phyloP scores from a whole-genome alignment of 2,329 filamentous ascomycete species.

The Ceratocystis papillata region DNA sequence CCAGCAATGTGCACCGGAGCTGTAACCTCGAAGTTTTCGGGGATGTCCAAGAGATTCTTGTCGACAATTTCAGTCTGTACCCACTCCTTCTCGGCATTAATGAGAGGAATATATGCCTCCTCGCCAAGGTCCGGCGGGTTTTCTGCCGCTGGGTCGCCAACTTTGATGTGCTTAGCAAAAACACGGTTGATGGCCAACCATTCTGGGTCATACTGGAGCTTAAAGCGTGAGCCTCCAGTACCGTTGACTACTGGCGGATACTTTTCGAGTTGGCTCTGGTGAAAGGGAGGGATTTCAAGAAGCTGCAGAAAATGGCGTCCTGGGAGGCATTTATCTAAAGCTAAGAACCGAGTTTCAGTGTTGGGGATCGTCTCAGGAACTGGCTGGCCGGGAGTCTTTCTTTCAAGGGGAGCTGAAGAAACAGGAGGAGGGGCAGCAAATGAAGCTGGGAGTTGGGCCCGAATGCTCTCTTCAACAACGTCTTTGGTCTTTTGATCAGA shows the following conservation, averaged over 20 bases:
- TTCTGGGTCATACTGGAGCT: constrained; percentile 75
- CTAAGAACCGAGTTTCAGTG: constrained; percentile 69
- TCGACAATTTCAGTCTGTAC: constrained; percentile 63
- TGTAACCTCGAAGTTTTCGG: constrained; percentile 65
- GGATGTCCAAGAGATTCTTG: constrained; percentile 53
- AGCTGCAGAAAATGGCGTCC: constrained; percentile 74
- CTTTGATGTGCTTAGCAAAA: constrained; percentile 54
- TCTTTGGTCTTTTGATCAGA: constrained; percentile 21
- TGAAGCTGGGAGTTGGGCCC: constrained; percentile 64
- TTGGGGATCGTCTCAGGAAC: constrained; percentile 66
- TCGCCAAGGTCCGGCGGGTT: constrained; percentile 55
- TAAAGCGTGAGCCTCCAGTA: constrained; percentile 45
- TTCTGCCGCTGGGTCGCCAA: constrained; percentile 49
- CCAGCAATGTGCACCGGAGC: constrained; percentile 58
- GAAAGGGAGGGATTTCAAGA: constrained; percentile 47
- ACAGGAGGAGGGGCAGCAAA: constrained; percentile 43
- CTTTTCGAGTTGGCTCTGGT: constrained; percentile 28
- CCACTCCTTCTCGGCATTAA: constrained; percentile 66
- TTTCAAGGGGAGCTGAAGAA: constrained; percentile 27
- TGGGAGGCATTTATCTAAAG: constrained; percentile 82
- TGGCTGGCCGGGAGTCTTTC: constrained; percentile 45
- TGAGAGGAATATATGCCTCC: constrained; percentile 53
- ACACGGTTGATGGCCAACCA: constrained; percentile 89
- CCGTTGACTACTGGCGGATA: constrained; percentile 26
- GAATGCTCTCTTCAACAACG: constrained; percentile 42